Percentiles rank a stretch among this genome's conserved stretches.
Evolutionary conservation across 2,329 filamentous ascomycete species (phyloP).

Genomic region (Verticillium albo-atrum): DNA sequence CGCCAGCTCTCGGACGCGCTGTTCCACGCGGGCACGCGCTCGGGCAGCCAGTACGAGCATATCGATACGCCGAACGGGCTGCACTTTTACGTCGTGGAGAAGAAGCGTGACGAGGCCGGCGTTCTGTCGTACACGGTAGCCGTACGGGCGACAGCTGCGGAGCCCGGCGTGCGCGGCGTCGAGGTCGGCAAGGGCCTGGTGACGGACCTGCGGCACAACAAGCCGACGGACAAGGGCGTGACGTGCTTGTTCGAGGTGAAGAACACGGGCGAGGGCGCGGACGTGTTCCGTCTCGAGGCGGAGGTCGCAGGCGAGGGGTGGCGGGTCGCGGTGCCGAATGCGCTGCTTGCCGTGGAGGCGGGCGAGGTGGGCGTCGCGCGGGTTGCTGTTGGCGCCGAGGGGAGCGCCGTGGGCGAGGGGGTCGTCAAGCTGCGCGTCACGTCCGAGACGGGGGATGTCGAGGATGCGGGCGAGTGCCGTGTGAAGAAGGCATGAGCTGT

Average conservation of each 20-base stretch:
- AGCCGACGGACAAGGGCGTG: slow-evolving; percentile 25
- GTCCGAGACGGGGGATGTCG: slow-evolving; percentile 36
- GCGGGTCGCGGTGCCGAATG: slow-evolving; percentile 37
- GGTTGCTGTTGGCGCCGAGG: slow-evolving; percentile 35
- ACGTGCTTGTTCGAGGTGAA: slow-evolving; percentile 42
- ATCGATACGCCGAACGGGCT: slow-evolving; percentile 41
- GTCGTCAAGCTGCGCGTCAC: slow-evolving; percentile 37
- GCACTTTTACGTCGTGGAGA: slow-evolving; percentile 45
- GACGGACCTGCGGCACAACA: slow-evolving; percentile 14
- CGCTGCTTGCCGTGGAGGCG: slow-evolving; percentile 29
- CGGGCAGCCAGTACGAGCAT: slow-evolving; percentile 44
- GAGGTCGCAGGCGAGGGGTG: slow-evolving; percentile 39
- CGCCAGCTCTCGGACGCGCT: slow-evolving; percentile 48
- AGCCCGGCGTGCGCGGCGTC: slow-evolving; percentile 27
- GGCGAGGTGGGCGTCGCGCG: slow-evolving; percentile 30
- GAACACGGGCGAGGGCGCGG: slow-evolving; percentile 35
- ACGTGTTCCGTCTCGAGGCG: slow-evolving; percentile 43
- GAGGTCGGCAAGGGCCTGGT: slow-evolving; percentile 30
- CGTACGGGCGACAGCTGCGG: slow-evolving; percentile 35
- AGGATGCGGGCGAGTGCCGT: slow-evolving; percentile 24
- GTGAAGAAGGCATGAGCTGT: slow-evolving; percentile 20
- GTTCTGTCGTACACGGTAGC: slow-evolving; percentile 45
- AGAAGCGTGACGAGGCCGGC: slow-evolving; percentile 33
- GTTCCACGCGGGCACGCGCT: slow-evolving; percentile 49
- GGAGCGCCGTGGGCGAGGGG: slow-evolving; percentile 24